phyloP scores from a whole-genome alignment of 2,329 filamentous ascomycete species.

The Blumeria hordei region DNA sequence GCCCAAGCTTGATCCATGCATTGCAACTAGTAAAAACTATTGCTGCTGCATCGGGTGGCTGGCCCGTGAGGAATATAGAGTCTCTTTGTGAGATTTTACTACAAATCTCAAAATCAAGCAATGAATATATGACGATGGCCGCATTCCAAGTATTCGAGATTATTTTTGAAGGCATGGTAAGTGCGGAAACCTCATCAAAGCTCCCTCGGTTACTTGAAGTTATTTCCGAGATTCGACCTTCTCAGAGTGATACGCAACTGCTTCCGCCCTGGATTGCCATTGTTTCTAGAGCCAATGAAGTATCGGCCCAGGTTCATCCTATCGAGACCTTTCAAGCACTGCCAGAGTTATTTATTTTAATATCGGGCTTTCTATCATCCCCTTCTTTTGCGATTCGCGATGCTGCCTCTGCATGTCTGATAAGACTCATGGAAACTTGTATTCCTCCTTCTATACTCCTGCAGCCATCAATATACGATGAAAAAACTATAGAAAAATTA shows the following conservation, averaged over 20 bases:
- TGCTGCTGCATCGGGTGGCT: slow-evolving; percentile 66
- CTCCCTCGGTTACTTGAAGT: slow-evolving; percentile 73
- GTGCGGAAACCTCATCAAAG: slow-evolving; percentile 72
- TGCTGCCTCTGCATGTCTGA: slow-evolving; percentile 81
- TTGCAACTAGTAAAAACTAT: slow-evolving; percentile 82
- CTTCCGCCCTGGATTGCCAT: slow-evolving; percentile 94
- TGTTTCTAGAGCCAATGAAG: slow-evolving; percentile 78
- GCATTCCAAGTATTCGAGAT: slow-evolving; percentile 95
- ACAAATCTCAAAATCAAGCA: slow-evolving; percentile 68
- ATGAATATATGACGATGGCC: slow-evolving; percentile 89
- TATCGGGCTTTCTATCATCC: slow-evolving; percentile 62
- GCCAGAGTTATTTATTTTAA: slow-evolving; percentile 58
- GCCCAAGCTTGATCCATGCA: slow-evolving; percentile 72
- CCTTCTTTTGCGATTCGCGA: slow-evolving; percentile 81
- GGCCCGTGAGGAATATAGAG: slow-evolving; percentile 93
- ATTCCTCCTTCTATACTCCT: slow-evolving; percentile 62
- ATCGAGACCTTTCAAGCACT: slow-evolving; percentile 83
- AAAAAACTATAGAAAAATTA: slow-evolving; percentile 68
- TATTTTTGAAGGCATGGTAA: slow-evolving; percentile 81
- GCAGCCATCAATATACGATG: slow-evolving; percentile 77
- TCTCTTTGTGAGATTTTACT: slow-evolving; percentile 71
- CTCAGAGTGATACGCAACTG: slow-evolving; percentile 80
- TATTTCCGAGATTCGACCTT: slow-evolving; percentile 75
- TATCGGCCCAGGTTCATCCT: slow-evolving; percentile 67
- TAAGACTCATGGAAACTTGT: slow-evolving; percentile 81